Evolutionary conservation across 2,329 filamentous ascomycete genomes (phyloP), one percentile per base, ranked within the genome.

Genomic region (Periconia sp.): DNA sequence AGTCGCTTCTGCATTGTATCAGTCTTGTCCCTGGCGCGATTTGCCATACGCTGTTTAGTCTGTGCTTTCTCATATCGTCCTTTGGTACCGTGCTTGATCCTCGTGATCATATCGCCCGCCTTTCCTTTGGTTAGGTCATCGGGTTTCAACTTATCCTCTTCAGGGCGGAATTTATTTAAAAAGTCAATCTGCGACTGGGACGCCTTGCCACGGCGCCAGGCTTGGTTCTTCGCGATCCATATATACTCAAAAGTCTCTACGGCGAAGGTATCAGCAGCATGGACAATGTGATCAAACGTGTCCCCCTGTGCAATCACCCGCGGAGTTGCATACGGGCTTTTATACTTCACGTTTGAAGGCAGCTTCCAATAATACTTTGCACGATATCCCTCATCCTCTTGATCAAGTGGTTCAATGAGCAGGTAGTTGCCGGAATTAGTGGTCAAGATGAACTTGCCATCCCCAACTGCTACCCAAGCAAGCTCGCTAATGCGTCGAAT

Each of bases 21-120:
- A 42, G 78, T 82, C 68, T 81, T 85, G 50, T 80, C 76, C 44
- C 59, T 66, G 33, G 59, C 62, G 46, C 65, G 63, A 20, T 57
- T 43, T 33, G 63, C 62, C 17, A 51, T 57, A 31, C 61, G 63
- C 41, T 69, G 70, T 51, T 66, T 68, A 2, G 64, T 66, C 30
- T 65, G 71, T 19, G 69, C 71, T 64, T 71, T 77, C 45, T 68
- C 62, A 33, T 63, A 76, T 76, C 84, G 57, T 75, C 89, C 72
- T 79, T 84, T 79, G 1, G 90, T 91, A 0, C 93, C 93, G 69
- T 94, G 89, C 71, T 88, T 93, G 56, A 96, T 69, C 73, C 96
- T 95, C 8, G 91, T 95, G 59, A 97, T 96, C 88, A 96, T 92
- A 70, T 97, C 92, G 5, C 82, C 82, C 5, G 92, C 92, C 68